These are phyloP conservation scores for Turritis glabra DNA, from an alignment of 345 rosid genomes.

Conservation along the genomic window DNA sequence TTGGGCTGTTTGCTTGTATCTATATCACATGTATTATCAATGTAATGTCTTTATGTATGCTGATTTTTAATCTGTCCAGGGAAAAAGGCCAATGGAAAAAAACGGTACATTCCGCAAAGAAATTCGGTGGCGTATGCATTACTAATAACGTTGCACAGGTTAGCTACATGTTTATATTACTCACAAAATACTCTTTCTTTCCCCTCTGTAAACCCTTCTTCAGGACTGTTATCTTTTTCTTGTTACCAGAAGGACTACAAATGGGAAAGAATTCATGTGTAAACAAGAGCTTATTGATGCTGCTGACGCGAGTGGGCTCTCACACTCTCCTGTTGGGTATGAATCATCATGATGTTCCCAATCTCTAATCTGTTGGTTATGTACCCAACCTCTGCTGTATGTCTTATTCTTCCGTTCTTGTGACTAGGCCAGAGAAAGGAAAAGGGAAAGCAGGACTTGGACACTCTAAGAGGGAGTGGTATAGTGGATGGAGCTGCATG, in stretches of 20 bases:
- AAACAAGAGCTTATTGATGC: slow-evolving; percentile 92
- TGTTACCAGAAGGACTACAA: slow-evolving; percentile 52
- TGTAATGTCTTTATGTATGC: not conserved
- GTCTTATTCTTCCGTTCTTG: slow-evolving; percentile 17
- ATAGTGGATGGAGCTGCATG: slow-evolving; percentile 97
- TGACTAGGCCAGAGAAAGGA: slow-evolving; percentile 82
- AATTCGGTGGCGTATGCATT: slow-evolving; percentile 86
- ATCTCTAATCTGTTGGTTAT: not conserved
- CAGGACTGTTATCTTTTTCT: slow-evolving; percentile 11
- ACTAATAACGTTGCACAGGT: slow-evolving; percentile 80
- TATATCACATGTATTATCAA: slow-evolving; percentile 12
- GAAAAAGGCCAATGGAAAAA: slow-evolving; percentile 49
- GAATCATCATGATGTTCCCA: slow-evolving; percentile 33
- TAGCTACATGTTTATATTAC: not conserved
- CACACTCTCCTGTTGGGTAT: slow-evolving; percentile 69
- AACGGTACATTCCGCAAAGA: slow-evolving; percentile 73
- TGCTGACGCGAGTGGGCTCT: slow-evolving; percentile 94
- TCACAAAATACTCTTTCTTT: not conserved
- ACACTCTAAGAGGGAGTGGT: slow-evolving; percentile 80
- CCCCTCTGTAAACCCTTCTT: slow-evolving; percentile 17
- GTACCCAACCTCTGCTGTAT: not conserved
- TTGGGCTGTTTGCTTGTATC: slow-evolving; percentile 13
- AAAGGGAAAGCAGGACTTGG: slow-evolving; percentile 72
- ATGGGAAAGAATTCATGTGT: slow-evolving; percentile 73
- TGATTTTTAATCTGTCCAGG: slow-evolving; percentile 41